Evolutionary conservation across 371 early-diverging fungal species (phyloP).

Genomic region (Mortierella polycephala): DNA sequence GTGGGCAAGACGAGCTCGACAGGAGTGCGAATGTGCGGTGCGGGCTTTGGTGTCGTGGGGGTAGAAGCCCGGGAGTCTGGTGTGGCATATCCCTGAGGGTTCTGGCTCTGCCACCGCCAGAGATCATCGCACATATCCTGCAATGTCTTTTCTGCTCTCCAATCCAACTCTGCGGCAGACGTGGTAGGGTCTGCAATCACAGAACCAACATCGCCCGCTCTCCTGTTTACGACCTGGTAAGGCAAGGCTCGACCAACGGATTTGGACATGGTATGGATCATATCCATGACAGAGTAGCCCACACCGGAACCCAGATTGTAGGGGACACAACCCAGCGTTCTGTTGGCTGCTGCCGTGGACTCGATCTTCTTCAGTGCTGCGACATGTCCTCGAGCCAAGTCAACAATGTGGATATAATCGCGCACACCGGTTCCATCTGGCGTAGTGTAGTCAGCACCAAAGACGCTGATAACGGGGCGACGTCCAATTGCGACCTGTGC

Average conservation of each 20-base stretch:
- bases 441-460: slow-evolving; percentile 87
- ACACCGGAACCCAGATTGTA: slow-evolving; percentile 92
- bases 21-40: slow-evolving; percentile 13
- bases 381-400: slow-evolving; percentile 89
- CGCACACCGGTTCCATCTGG: slow-evolving; percentile 90
- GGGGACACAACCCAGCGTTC: slow-evolving; percentile 63
- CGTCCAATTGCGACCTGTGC: slow-evolving; percentile 84
- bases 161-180: slow-evolving; percentile 78
- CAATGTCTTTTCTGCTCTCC: slow-evolving; percentile 75
- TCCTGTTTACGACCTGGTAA: slow-evolving; percentile 69
- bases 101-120: slow-evolving; percentile 85
- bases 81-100: slow-evolving; percentile 67
- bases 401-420: slow-evolving; percentile 93
- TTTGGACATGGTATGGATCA: slow-evolving; percentile 81
- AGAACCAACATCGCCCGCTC: slow-evolving; percentile 88
- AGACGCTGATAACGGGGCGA: slow-evolving; percentile 78
- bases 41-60: slow-evolving; percentile 23
- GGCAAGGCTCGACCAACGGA: slow-evolving; percentile 77
- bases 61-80: slow-evolving; percentile 7
- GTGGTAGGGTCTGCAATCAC: slow-evolving; percentile 83
- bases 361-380: slow-evolving; percentile 79
- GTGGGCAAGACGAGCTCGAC: slow-evolving; percentile 17
- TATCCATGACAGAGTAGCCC: slow-evolving; percentile 89
- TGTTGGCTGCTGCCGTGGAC: slow-evolving; percentile 3
- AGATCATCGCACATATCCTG: slow-evolving; percentile 90